Base-by-base conservation (phyloP, 1,284 basidiomycete species). In the Golubevia sp. region DNA sequence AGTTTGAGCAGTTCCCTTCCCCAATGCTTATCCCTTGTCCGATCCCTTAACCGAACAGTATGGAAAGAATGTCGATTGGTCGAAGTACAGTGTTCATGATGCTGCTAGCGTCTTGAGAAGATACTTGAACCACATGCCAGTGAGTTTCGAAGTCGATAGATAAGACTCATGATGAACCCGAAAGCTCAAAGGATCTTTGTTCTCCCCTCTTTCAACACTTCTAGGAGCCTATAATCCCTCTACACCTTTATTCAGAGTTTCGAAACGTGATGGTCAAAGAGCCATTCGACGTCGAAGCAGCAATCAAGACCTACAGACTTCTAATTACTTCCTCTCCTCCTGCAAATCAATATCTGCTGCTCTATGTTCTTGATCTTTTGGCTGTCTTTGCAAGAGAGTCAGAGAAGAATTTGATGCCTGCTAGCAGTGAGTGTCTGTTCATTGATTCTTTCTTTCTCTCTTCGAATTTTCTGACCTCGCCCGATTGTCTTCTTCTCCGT, bases 331-430 rank as follows among this genome's bases (percentile, higher is more conserved):
- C 88, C 55, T 89, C 97, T 87, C 93, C 94, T 0, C 89, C 89
- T 18, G 88, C 91, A 34, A 96, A 97, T 73, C 94, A 96, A 82
- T 97, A 95, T 82, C 89, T 99, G 23, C 87, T 99, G 26, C 90
- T 98, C 61, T 99, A 99, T 84, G 93, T 99, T 34, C 88, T 99
- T 66, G 96, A 99, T 84, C 88, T 99, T 23, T 87, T 99, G 55
- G 94, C 93, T 55, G 94, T 99, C 6, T 97, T 99, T 85, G 91
- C 93, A 1, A 89, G 91, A 63, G 94, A 93, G 82, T 89, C 90
- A 25, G 91, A 94, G 73, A 92, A 91, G 86, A 99, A 98, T 82
- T 86, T 95, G 54, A 99, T 99, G 96, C 95, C 91, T 1, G 91
- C 95, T 15, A 88, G 91, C 65, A 99, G 93, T 95, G 71, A 78